Conservation (phyloP, 495 filamentous ascomycete species). For the Penicillium lividum region DNA sequence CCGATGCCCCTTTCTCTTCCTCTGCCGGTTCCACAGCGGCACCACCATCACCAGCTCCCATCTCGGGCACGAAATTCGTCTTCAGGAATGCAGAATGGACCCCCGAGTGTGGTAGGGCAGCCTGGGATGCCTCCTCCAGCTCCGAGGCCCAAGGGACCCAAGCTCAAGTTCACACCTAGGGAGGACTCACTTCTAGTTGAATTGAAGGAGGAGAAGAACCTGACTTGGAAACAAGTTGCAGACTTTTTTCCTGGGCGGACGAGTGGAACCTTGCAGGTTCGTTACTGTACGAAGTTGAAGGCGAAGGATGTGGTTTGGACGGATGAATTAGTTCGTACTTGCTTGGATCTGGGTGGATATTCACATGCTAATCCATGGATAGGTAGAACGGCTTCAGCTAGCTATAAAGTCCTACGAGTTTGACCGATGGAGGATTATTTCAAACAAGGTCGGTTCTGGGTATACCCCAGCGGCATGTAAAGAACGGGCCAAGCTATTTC, state of each 20-base stretch:
- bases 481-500: conserved; percentile 62
- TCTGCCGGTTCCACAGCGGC: conserved; percentile 44
- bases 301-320: conserved; percentile 91
- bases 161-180: conserved; percentile 86
- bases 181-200: conserved; percentile 83
- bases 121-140: conserved; percentile 81
- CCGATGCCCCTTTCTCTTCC: conserved; percentile 31
- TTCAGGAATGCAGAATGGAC: not conserved
- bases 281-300: conserved; percentile 92
- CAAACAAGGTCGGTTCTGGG: conserved; percentile 81
- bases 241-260: conserved; percentile 90
- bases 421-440: conserved; percentile 85
- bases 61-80: conserved; percentile 41
- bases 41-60: conserved; percentile 75
- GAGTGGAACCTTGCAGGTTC: conserved; percentile 85
- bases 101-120: conserved; percentile 75
- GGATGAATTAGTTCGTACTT: conserved; percentile 69
- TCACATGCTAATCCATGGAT: conserved; percentile 4
- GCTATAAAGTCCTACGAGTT: conserved; percentile 87
- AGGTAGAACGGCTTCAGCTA: conserved; percentile 76
- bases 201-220: conserved; percentile 86
- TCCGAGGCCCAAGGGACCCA: conserved; percentile 73
- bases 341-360: not conserved
- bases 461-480: conserved; percentile 83
- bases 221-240: conserved; percentile 95